Evolutionary conservation across 164 flowering plant genomes (phyloP).

Genomic region (Malania oleifera): DNA sequence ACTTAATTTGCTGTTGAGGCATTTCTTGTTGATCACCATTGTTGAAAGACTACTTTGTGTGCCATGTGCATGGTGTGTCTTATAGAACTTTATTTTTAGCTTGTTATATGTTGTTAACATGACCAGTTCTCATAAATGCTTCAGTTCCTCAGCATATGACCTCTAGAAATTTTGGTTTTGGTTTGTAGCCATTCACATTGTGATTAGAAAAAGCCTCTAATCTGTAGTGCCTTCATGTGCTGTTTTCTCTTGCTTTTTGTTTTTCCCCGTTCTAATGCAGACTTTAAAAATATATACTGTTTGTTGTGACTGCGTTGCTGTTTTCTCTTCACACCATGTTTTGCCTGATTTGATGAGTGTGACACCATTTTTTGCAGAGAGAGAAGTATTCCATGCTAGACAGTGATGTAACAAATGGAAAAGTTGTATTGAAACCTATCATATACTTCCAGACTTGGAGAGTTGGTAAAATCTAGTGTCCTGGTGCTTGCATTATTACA

Average conservation of each 20-base stretch:
- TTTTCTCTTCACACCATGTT: background rate
- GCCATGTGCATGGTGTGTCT: too few relatives aligned
- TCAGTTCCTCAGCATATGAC: too few relatives aligned
- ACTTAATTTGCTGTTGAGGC: too few relatives aligned
- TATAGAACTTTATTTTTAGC: too few relatives aligned
- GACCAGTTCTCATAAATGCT: too few relatives aligned
- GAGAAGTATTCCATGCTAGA: constrained; percentile 56
- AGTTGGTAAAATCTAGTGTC: constrained; percentile 51
- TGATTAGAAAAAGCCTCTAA: background rate
- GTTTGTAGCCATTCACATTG: too few relatives aligned
- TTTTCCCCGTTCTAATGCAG: background rate
- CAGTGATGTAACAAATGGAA: constrained; percentile 52
- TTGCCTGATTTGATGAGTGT: background rate
- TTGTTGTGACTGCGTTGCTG: background rate
- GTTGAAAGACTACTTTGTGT: too few relatives aligned
- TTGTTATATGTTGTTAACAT: too few relatives aligned
- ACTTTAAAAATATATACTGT: background rate
- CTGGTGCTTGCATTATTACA: background rate
- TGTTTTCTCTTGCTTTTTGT: background rate
- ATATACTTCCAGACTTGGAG: constrained; percentile 88
- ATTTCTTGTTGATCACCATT: too few relatives aligned
- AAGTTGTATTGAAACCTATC: constrained; percentile 61
- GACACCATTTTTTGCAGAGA: constrained; percentile 43
- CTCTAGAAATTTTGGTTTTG: too few relatives aligned
- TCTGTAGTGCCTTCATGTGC: too few relatives aligned